Evolutionary conservation across 202 grass and related monocot species (phyloP).

Genomic region (Zizania palustris): DNA sequence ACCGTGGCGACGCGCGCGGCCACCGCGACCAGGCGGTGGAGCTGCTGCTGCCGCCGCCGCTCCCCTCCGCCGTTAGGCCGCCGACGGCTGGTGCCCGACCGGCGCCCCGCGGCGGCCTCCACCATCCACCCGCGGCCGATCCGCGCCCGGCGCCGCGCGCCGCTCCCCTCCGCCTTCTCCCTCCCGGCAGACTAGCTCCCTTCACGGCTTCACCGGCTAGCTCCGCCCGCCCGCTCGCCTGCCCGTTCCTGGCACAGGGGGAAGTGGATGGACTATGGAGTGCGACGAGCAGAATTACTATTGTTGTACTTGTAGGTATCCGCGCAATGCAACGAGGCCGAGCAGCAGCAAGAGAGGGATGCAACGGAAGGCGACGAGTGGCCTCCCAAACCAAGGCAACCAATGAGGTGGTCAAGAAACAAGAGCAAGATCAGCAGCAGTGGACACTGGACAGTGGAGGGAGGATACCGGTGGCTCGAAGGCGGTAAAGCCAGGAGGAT

Average conservation of each 20-base stretch:
- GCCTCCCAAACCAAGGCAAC: not conserved
- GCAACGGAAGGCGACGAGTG: not conserved
- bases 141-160: constrained; percentile 40
- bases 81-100: constrained; percentile 73
- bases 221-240: not conserved
- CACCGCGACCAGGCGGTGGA: constrained; percentile 46
- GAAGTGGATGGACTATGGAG: not conserved
- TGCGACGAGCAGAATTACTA: not conserved
- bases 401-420: constrained; percentile 28
- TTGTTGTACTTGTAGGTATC: not conserved
- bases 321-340: not conserved
- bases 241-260: constrained; percentile 1
- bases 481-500: no score
- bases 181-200: not conserved
- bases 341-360: not conserved
- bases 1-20: constrained; percentile 47
- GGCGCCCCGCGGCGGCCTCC: constrained; percentile 66
- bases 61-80: constrained; percentile 62
- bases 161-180: not conserved
- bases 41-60: constrained; percentile 40
- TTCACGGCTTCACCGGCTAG: not conserved
- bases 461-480: no score
- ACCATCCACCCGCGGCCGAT: constrained; percentile 66
- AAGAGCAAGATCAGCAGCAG: not conserved
- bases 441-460: no score